Conservation (phyloP, 805 yeast genomes). For the Teunomyces atbi region DNA sequence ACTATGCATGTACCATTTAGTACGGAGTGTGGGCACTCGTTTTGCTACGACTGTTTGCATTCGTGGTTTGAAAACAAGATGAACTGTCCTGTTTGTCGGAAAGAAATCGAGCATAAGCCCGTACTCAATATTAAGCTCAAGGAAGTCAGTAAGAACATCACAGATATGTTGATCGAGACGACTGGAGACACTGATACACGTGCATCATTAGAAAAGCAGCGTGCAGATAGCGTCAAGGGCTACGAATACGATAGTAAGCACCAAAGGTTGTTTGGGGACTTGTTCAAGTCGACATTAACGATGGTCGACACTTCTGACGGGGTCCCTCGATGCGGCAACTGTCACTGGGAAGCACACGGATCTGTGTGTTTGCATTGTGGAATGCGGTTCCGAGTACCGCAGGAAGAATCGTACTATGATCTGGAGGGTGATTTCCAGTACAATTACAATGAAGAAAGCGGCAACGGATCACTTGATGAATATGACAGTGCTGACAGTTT, state of each 20-base stretch:
- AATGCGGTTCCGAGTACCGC: constrained; percentile 41
- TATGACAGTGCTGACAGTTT: constrained; percentile 36
- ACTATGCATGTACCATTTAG: constrained; percentile 64
- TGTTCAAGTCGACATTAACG: constrained; percentile 52
- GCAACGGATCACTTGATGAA: constrained; percentile 8
- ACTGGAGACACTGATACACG: constrained; percentile 25
- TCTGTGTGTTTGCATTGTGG: constrained; percentile 69
- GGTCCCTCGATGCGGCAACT: constrained; percentile 68
- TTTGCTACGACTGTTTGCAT: constrained; percentile 63
- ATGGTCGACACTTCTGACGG: constrained; percentile 66
- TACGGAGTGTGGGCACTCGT: constrained; percentile 70
- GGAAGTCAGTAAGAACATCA: constrained; percentile 42
- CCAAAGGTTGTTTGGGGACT: constrained; percentile 44
- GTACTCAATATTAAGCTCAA: constrained; percentile 51
- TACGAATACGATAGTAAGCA: constrained; percentile 41
- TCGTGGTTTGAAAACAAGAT: constrained; percentile 59
- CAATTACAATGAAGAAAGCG: constrained; percentile 31
- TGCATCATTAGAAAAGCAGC: constrained; percentile 20
- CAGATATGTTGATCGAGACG: constrained; percentile 39
- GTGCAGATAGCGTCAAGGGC: constrained; percentile 25
- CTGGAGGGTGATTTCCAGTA: constrained; percentile 36
- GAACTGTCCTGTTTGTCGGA: constrained; percentile 71
- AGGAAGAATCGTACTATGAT: constrained; percentile 32
- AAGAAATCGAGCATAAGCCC: constrained; percentile 48
- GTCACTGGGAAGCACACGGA: constrained; percentile 80